Evolutionary conservation across 495 filamentous ascomycete genomes (phyloP).

Genomic region (Hypoxylon lienhwacheense): DNA sequence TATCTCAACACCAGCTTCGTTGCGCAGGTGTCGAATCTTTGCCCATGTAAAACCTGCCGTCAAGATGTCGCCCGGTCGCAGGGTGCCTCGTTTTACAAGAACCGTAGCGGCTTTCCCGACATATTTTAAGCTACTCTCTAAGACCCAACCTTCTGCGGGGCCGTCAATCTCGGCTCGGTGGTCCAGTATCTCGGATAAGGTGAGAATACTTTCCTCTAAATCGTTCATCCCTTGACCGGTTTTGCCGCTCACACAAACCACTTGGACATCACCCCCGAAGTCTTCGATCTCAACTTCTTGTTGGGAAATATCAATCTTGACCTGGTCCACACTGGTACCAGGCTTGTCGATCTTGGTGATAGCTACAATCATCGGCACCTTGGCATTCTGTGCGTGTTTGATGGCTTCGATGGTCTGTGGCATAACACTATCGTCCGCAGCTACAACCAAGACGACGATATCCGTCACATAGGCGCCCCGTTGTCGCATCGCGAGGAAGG

Average conservation of each 20-base stretch:
- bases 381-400: constrained; percentile 87
- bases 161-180: constrained; percentile 78
- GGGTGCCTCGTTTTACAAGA: constrained; percentile 82
- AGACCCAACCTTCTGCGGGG: constrained; percentile 86
- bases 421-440: constrained; percentile 96
- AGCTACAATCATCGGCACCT: constrained; percentile 96
- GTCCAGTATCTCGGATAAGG: constrained; percentile 85
- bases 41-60: constrained; percentile 87
- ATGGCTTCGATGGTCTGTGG: constrained; percentile 97
- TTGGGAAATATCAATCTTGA: constrained; percentile 84
- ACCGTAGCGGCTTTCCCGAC: constrained; percentile 87
- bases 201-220: constrained; percentile 84
- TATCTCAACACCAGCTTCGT: constrained; percentile 78
- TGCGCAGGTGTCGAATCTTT: constrained; percentile 75
- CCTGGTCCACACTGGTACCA: constrained; percentile 71
- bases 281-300: constrained; percentile 92
- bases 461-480: constrained; percentile 95
- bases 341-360: constrained; percentile 97
- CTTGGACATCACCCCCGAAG: constrained; percentile 91
- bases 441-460: constrained; percentile 94
- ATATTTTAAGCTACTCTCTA: constrained; percentile 89
- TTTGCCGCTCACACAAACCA: constrained; percentile 87
- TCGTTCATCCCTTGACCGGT: constrained; percentile 91
- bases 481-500: constrained; percentile 93
- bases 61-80: constrained; percentile 78